Conservation (phyloP, 176 grass and related monocot species). For the Leersia perrieri region DNA sequence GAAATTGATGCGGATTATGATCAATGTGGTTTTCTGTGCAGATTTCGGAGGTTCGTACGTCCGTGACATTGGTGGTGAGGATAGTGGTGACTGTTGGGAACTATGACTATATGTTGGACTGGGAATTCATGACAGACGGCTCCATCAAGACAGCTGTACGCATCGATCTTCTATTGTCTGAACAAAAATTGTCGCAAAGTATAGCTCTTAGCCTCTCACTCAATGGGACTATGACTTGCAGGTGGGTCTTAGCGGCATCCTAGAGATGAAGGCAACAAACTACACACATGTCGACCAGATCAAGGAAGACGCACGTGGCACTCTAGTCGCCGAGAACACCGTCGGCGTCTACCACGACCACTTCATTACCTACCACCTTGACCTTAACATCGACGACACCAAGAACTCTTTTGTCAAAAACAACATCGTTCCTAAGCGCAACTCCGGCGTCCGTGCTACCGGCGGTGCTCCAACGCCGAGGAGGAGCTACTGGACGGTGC, state of each 20-base stretch:
- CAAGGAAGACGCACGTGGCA: conserved; percentile 40
- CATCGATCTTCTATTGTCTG: background rate
- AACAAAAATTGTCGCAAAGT: background rate
- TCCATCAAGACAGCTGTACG: conserved; percentile 59
- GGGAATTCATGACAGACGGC: conserved; percentile 83
- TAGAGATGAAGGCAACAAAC: conserved; percentile 53
- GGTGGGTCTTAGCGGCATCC: conserved; percentile 59
- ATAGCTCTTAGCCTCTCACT: too few relatives aligned
- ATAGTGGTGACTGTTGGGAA: conserved; percentile 68
- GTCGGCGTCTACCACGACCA: conserved; percentile 83
- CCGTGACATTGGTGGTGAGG: conserved; percentile 77
- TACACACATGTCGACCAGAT: conserved; percentile 60
- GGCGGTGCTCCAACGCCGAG: conserved; percentile 27
- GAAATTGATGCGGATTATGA: background rate
- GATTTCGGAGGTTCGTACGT: conserved; percentile 72
- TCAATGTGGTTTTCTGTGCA: background rate
- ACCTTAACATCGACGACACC: conserved; percentile 78
- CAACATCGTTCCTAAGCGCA: background rate
- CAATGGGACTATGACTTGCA: background rate
- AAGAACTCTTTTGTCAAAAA: conserved; percentile 77
- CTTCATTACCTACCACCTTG: conserved; percentile 64
- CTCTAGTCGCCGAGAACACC: conserved; percentile 61
- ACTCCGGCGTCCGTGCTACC: conserved; percentile 18
- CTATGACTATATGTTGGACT: conserved; percentile 81
- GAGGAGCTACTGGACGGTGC: conserved; percentile 79